These are phyloP conservation scores for Ustilago vetiveriae DNA, from an alignment of 1,284 basidiomycete genomes.

Conservation along the genomic window DNA sequence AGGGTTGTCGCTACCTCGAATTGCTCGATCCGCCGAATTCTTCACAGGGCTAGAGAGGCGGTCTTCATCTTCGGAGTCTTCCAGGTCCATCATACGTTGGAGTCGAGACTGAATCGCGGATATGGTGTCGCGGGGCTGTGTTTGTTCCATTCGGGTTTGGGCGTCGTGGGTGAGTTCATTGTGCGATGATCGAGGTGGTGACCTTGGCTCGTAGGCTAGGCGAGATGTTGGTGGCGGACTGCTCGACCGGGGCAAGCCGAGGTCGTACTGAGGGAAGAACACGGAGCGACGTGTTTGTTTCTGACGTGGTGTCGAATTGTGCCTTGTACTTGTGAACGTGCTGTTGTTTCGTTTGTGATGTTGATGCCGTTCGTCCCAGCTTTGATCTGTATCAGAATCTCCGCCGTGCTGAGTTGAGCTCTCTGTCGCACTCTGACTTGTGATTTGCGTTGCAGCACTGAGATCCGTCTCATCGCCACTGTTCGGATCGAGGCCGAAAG, in stretches of 20 bases:
- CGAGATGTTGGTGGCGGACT: constrained; percentile 10
- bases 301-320: constrained; percentile 4
- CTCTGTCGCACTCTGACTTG: not conserved
- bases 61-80: too few species aligned
- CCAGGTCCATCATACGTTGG: constrained; percentile 11
- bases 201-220: not conserved
- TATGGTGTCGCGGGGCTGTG: constrained; percentile 26
- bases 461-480: constrained; percentile 31
- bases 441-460: constrained; percentile 14
- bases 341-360: not conserved
- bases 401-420: constrained; percentile 6
- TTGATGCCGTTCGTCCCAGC: not conserved
- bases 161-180: not conserved
- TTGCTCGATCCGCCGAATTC: not conserved
- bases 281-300: not conserved
- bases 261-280: not conserved
- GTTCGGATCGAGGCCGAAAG: constrained; percentile 59
- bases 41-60: too few species aligned
- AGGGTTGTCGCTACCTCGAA: not conserved
- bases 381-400: not conserved
- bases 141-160: not conserved
- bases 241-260: constrained; percentile 19
- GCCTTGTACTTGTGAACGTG: too few species aligned
- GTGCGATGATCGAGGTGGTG: not conserved
- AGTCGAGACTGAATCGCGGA: constrained; percentile 39